Evolutionary conservation across 2,329 filamentous ascomycete genomes (phyloP).

Genomic region (Scleromitrula shiraiana): DNA sequence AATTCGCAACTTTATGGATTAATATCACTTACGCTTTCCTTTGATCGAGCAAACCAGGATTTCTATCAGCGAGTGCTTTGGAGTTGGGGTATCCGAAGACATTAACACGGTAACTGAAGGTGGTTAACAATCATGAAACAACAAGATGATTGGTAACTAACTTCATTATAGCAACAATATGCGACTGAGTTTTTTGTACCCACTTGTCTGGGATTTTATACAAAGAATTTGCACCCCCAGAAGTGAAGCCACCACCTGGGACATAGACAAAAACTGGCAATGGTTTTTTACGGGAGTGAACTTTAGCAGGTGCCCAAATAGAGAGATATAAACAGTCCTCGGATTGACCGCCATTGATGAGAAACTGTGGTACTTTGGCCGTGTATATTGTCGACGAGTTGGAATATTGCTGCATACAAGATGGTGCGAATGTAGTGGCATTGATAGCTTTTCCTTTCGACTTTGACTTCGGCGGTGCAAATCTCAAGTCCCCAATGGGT

Average conservation of each 20-base stretch:
- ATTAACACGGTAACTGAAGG: slow-evolving; percentile 28
- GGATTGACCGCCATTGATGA: neutral
- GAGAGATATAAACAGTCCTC: slow-evolving; percentile 34
- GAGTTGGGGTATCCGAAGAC: slow-evolving; percentile 25
- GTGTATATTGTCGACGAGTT: slow-evolving; percentile 12
- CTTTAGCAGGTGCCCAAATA: slow-evolving; percentile 28
- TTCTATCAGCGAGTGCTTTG: slow-evolving; percentile 17
- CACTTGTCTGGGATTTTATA: slow-evolving; percentile 1
- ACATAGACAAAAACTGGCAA: slow-evolving; percentile 38
- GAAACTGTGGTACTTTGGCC: neutral
- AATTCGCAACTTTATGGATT: no score
- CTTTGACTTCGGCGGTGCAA: slow-evolving; percentile 25
- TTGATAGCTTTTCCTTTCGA: slow-evolving; percentile 7
- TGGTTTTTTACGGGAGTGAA: no score
- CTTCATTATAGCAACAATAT: slow-evolving; percentile 2
- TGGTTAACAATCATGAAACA: neutral
- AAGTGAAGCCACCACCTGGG: slow-evolving; percentile 35
- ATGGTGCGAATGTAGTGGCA: slow-evolving; percentile 16
- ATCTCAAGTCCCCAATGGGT: slow-evolving; percentile 31
- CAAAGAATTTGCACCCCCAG: neutral
- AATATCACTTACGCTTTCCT: slow-evolving; percentile 54
- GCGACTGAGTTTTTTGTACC: neutral
- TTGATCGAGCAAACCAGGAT: slow-evolving; percentile 50
- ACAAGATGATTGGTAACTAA: neutral
- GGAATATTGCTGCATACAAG: slow-evolving; percentile 15